Percentiles rank a stretch among this genome's conserved stretches.
Conservation (phyloP, 2,329 filamentous ascomycete genomes). For the Colletotrichum theobromicola region DNA sequence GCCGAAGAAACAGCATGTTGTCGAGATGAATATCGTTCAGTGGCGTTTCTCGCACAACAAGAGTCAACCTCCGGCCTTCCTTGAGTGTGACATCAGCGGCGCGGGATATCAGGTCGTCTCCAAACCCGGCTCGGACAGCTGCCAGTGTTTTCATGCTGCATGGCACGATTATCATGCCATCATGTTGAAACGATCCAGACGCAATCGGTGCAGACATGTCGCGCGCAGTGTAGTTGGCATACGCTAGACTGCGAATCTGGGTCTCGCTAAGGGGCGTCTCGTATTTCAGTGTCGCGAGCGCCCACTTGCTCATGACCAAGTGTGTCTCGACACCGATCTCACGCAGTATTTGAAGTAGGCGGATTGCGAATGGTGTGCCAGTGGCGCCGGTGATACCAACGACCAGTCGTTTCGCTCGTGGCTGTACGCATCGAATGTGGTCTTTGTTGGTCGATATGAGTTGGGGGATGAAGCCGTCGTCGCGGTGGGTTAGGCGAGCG, state of each 20-base stretch:
- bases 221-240: constrained; percentile 30
- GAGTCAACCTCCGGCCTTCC: constrained; percentile 42
- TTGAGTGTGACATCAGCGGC: constrained; percentile 53
- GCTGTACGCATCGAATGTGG: neutral
- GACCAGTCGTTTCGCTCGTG: constrained; percentile 25
- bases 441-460: neutral
- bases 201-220: constrained; percentile 51
- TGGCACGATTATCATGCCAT: constrained; percentile 53
- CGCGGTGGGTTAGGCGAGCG: neutral
- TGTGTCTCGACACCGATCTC: constrained; percentile 50
- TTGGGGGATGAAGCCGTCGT: neutral
- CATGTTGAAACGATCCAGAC: constrained; percentile 45
- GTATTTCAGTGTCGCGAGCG: constrained; percentile 49
- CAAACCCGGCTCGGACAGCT: constrained; percentile 42
- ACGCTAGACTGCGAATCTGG: neutral
- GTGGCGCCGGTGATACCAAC: constrained; percentile 57
- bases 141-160: constrained; percentile 56
- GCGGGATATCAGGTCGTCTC: constrained; percentile 49
- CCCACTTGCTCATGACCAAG: constrained; percentile 54
- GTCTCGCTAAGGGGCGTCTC: constrained; percentile 28
- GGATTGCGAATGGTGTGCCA: constrained; percentile 47
- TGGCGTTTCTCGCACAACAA: constrained; percentile 49
- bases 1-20: constrained; percentile 46
- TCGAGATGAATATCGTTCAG: constrained; percentile 50
- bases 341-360: constrained; percentile 42